These are phyloP conservation scores for Lotmaria passim DNA, from an alignment of 208 protist species.

Conservation along the genomic window DNA sequence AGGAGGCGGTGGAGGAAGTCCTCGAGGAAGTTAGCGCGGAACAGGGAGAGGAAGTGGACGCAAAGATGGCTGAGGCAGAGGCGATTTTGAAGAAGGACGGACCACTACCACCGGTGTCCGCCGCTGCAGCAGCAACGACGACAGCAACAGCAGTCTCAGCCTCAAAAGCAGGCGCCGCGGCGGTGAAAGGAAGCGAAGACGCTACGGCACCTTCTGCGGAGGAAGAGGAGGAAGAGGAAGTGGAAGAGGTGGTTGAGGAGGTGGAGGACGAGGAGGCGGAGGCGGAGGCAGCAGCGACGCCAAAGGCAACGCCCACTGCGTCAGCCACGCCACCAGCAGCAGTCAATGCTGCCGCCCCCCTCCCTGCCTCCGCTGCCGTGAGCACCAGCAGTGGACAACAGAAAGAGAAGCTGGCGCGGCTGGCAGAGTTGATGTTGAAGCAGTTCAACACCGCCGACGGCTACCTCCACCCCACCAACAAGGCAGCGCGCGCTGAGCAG, in stretches of 20 bases:
- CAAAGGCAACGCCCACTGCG: slow-evolving; percentile 11
- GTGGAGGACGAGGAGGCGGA: slow-evolving; percentile 40
- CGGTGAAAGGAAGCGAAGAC: background rate
- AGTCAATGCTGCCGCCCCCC: background rate
- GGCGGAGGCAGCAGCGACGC: slow-evolving; percentile 34
- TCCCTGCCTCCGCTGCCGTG: background rate
- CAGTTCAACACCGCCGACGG: slow-evolving; percentile 89
- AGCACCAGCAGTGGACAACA: too few relatives aligned
- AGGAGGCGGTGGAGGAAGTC: slow-evolving; percentile 41
- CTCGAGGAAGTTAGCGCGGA: slow-evolving; percentile 20
- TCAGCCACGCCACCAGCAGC: slow-evolving; percentile 13
- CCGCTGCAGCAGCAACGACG: background rate
- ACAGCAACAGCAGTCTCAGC: slow-evolving; percentile 7
- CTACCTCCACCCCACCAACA: slow-evolving; percentile 62
- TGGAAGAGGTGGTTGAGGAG: slow-evolving; percentile 41
- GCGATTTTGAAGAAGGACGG: slow-evolving; percentile 17
- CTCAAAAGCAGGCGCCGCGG: slow-evolving; percentile 6
- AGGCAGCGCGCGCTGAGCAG: slow-evolving; percentile 53
- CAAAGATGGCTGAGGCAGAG: slow-evolving; percentile 30
- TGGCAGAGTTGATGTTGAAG: slow-evolving; percentile 79
- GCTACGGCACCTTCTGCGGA: background rate
- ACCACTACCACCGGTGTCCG: background rate
- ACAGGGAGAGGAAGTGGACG: slow-evolving; percentile 22
- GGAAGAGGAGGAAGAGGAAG: slow-evolving; percentile 27
- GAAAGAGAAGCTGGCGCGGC: slow-evolving; percentile 46